Evolutionary conservation across 169 alveolate genomes (phyloP).

Genomic region (Besnoitia besnoiti): DNA sequence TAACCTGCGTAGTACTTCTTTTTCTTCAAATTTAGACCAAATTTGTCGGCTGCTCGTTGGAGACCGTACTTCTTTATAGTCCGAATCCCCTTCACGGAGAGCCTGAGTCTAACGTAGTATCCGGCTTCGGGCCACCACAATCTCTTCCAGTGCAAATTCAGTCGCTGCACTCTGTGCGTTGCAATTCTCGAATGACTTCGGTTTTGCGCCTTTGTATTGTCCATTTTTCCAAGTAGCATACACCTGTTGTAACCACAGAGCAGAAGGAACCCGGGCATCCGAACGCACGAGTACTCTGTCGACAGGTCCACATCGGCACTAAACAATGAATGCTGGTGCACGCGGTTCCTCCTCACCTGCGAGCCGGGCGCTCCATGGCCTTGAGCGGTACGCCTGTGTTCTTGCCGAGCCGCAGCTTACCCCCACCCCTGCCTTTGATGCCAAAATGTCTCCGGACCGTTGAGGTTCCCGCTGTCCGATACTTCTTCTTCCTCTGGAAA

Average conservation of each 20-base stretch:
- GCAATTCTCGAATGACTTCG: constrained; percentile 81
- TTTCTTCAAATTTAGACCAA: constrained; percentile 79
- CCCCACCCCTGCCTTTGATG: constrained; percentile 81
- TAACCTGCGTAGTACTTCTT: constrained; percentile 83
- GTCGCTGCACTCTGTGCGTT: constrained; percentile 80
- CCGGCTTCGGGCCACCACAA: constrained; percentile 81
- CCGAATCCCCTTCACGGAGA: constrained; percentile 83
- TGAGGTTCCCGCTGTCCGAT: constrained; percentile 77
- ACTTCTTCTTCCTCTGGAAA: constrained; percentile 69
- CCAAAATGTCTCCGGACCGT: constrained; percentile 79
- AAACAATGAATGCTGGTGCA: no score
- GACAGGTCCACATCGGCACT: not conserved
- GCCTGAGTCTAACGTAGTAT: constrained; percentile 79
- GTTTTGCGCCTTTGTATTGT: constrained; percentile 81
- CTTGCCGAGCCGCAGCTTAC: constrained; percentile 76
- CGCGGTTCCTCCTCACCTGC: constrained; percentile 74
- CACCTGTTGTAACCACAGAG: constrained; percentile 75
- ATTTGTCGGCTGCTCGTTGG: constrained; percentile 82
- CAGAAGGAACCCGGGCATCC: not conserved
- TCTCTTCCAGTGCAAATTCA: constrained; percentile 82
- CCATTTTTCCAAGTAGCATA: constrained; percentile 87
- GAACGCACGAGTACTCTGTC: not conserved
- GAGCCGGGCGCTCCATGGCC: constrained; percentile 77
- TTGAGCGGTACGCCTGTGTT: constrained; percentile 79
- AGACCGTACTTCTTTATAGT: constrained; percentile 85